Evolutionary conservation across 495 filamentous ascomycete genomes (phyloP).

Genomic region (Chaetomidium leptoderma): DNA sequence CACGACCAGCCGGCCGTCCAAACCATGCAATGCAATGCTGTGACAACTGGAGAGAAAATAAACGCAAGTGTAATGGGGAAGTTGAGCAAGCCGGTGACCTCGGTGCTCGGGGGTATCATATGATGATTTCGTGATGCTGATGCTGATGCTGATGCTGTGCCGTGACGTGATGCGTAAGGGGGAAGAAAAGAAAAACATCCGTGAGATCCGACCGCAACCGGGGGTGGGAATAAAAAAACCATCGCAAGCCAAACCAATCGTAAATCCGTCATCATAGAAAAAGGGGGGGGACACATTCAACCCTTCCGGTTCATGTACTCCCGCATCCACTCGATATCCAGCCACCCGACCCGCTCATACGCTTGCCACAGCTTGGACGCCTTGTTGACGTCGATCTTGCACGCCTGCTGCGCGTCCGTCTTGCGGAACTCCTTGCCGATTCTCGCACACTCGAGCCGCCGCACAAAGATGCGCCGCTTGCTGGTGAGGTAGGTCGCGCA

Average conservation of each 20-base stretch:
- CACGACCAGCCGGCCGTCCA: neutral
- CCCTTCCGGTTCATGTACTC: slow-evolving; percentile 38
- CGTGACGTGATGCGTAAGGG: slow-evolving; percentile 5
- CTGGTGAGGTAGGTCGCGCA: slow-evolving; percentile 90
- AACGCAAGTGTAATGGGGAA: neutral
- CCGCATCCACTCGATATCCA: slow-evolving; percentile 59
- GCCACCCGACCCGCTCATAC: slow-evolving; percentile 87
- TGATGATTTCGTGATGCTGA: slow-evolving; percentile 15
- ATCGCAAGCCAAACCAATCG: neutral
- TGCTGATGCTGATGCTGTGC: slow-evolving; percentile 17
- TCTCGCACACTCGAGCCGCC: slow-evolving; percentile 62
- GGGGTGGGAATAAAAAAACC: neutral
- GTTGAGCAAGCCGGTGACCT: neutral
- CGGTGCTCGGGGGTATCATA: slow-evolving; percentile 18
- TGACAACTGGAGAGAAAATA: neutral
- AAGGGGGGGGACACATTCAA: too few relatives aligned
- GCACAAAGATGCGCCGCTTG: slow-evolving; percentile 89
- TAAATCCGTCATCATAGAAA: too few relatives aligned
- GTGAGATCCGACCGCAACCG: neutral
- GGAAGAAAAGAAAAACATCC: neutral
- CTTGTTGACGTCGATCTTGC: slow-evolving; percentile 99
- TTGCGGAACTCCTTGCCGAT: slow-evolving; percentile 88
- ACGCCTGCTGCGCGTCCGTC: slow-evolving; percentile 95
- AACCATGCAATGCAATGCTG: slow-evolving; percentile 10
- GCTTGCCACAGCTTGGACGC: slow-evolving; percentile 92